These are phyloP conservation scores for Purpureocillium takamizusanense DNA, from an alignment of 2,329 filamentous ascomycete species.

Conservation along the genomic window DNA sequence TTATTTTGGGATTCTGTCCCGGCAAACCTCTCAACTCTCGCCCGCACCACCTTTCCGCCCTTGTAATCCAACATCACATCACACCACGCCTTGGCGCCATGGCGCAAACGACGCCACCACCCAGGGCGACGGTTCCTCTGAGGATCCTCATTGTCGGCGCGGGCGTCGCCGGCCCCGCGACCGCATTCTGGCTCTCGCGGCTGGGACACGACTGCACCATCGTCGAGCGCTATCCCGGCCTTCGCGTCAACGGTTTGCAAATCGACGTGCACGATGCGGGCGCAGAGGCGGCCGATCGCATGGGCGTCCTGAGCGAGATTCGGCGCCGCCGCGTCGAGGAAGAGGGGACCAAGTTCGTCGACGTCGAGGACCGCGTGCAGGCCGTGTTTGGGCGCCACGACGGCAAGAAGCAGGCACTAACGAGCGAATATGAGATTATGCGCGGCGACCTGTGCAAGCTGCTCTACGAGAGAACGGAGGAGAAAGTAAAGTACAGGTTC, in stretches of 20 bases:
- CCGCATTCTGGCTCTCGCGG: conserved; percentile 31
- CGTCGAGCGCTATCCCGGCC: conserved; percentile 27
- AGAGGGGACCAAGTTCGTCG: conserved; percentile 35
- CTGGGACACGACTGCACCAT: conserved; percentile 29
- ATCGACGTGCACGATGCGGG: conserved; percentile 36
- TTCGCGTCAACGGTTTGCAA: conserved; percentile 32
- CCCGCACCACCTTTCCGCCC: too few relatives aligned
- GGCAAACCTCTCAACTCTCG: too few relatives aligned
- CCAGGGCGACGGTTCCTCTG: conserved; percentile 11
- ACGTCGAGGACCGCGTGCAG: conserved; percentile 23
- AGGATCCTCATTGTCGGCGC: conserved; percentile 39
- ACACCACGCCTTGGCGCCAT: too few relatives aligned
- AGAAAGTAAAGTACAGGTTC: conserved; percentile 17
- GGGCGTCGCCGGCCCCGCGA: conserved; percentile 33
- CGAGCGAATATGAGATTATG: conserved; percentile 52
- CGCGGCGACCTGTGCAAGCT: conserved; percentile 44
- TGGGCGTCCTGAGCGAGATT: conserved; percentile 28
- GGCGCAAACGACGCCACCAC: too few relatives aligned
- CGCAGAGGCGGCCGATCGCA: conserved; percentile 24
- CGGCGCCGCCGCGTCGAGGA: conserved; percentile 33
- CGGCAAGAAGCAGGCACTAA: conserved; percentile 33
- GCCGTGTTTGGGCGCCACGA: conserved; percentile 34
- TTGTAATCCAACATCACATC: too few relatives aligned
- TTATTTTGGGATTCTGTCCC: too few relatives aligned
- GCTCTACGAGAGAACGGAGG: conserved; percentile 31